Evolutionary conservation across 257 asterid genomes (phyloP), one percentile per base, ranked within the genome.

Genomic region (Cynanchum wilfordii): DNA sequence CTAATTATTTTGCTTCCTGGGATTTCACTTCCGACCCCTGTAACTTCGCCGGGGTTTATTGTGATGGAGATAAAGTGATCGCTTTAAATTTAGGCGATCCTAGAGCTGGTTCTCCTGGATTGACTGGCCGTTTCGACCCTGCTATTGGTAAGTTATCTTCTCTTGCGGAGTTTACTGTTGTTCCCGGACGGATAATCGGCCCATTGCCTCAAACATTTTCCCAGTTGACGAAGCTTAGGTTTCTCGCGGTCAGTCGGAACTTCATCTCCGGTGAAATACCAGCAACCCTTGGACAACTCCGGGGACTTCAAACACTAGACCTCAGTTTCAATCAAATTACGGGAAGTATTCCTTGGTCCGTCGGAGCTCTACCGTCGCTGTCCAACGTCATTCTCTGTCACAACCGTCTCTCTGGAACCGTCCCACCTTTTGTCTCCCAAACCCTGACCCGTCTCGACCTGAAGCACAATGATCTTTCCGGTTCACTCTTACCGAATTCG

Each of bases 21-120:
- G 98, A 92, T 79, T 92, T 92, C 80, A 92, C 98, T 40, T 83
- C 97, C 3, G 97, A 92, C 57, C 98, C 98, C 0, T 92, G 98
- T 66, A 84, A 74, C 73, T 92, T 92, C 71, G 84, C 95, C 72
- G 98, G 98, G 68, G 91, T 92, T 7, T 87, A 81, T 49, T 92
- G 98, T 56, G 87, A 66, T 55, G 91, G 85, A 5, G 90, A 89
- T 54, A 90, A 73, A 17, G 98, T 92, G 33, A 76, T 92, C 33
- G 87, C 97, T 0, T 86, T 92, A 51, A 92, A 92, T 78, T 91
- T 92, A 56, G 98, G 98, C 27, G 97, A 92, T 74, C 96, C 98
- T 7, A 78, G 95, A 68, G 98, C 98, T 54, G 97, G 97, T 38
- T 84, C 97, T 0, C 93, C 95, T 2, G 97, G 98, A 16, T 69